Evolutionary conservation across 768 basidiomycete genomes (phyloP).

Genomic region (Amanita inopinata): DNA sequence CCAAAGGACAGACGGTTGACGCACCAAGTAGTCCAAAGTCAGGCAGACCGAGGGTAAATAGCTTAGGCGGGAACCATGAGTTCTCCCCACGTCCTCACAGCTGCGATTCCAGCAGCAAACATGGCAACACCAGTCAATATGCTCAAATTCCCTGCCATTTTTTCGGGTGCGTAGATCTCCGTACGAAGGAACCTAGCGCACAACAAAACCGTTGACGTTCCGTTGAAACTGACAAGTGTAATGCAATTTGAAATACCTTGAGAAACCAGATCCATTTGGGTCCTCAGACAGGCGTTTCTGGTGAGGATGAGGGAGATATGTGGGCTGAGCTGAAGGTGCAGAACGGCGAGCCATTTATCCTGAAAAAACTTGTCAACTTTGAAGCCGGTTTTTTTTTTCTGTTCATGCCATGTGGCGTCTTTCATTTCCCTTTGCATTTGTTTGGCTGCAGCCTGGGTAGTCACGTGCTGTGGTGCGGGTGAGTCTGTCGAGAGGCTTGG

Average conservation of each 20-base stretch:
- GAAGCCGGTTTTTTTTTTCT: too few relatives aligned
- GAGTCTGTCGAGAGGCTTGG: background rate
- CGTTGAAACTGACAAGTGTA: background rate
- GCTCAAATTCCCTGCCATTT: slow-evolving; percentile 64
- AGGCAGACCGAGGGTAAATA: too few relatives aligned
- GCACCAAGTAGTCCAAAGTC: too few relatives aligned
- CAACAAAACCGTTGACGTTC: background rate
- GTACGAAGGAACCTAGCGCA: slow-evolving; percentile 38
- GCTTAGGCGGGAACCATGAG: slow-evolving; percentile 57
- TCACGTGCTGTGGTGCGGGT: slow-evolving; percentile 7
- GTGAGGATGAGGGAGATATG: slow-evolving; percentile 43
- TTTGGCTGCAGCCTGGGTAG: background rate
- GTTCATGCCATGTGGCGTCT: too few relatives aligned
- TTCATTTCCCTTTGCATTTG: slow-evolving; percentile 1
- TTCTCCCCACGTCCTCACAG: slow-evolving; percentile 70
- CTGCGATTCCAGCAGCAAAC: slow-evolving; percentile 63
- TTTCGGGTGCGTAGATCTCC: slow-evolving; percentile 65
- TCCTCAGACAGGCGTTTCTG: slow-evolving; percentile 35
- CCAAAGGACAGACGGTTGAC: too few relatives aligned
- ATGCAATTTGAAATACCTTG: slow-evolving; percentile 22
- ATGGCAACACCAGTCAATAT: slow-evolving; percentile 54
- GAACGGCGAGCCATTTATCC: slow-evolving; percentile 57
- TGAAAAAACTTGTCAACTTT: background rate
- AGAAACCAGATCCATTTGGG: slow-evolving; percentile 55
- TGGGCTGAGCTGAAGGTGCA: slow-evolving; percentile 41